Evolutionary conservation across 2,329 filamentous ascomycete species (phyloP).

Genomic region (Septoria linicola): DNA sequence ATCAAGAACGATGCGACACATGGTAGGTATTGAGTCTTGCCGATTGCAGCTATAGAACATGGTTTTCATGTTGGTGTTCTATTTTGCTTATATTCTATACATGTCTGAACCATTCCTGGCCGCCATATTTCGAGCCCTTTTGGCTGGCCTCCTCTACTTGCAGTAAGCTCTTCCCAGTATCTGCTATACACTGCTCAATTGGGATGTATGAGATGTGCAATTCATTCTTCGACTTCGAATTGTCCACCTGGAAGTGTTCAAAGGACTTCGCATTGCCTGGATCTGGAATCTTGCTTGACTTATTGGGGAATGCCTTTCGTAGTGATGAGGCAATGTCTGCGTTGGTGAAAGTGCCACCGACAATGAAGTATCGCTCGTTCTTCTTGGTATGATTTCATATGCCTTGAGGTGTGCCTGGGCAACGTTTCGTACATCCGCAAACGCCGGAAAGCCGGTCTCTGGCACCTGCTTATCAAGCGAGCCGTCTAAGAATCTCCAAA

Average conservation of each 20-base stretch:
- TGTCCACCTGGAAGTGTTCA: constrained; percentile 8
- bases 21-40: neutral
- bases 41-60: too few species aligned
- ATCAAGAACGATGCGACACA: too few species aligned
- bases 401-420: constrained; percentile 10
- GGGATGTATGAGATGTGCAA: constrained; percentile 1
- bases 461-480: neutral
- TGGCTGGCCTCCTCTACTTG: constrained; percentile 9
- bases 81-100: too few species aligned
- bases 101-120: constrained; percentile 16
- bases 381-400: neutral
- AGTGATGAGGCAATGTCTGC: neutral
- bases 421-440: constrained; percentile 8
- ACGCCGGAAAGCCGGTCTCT: neutral
- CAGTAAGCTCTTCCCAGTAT: constrained; percentile 2
- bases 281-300: neutral
- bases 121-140: constrained; percentile 4
- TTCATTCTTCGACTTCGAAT: neutral
- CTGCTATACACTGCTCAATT: constrained; percentile 3
- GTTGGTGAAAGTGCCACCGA: neutral
- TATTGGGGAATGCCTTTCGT: constrained; percentile 1
- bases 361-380: constrained; percentile 4
- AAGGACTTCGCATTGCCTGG: neutral
- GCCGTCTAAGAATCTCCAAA: constrained; percentile 2
- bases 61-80: too few species aligned